Base-by-base conservation (phyloP, 2,329 filamentous ascomycete genomes). In the Coniochaeta prunicola region DNA sequence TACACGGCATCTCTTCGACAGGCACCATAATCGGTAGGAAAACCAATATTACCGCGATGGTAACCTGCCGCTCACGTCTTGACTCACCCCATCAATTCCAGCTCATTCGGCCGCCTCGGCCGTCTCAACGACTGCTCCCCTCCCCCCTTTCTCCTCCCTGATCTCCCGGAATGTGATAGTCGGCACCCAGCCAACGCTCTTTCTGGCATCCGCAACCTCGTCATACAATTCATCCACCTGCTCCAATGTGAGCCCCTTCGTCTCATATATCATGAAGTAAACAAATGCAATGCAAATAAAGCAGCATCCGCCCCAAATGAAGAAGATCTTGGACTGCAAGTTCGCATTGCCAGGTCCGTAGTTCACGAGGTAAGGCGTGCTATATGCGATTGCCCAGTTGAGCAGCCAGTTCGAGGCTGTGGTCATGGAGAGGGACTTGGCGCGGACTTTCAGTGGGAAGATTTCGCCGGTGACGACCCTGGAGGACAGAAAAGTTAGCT, bases 221-320 rank as follows among this genome's bases (percentile, higher is more conserved):
- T n/a, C 48, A 15, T 53, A 53, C 57, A 92, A 75, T 75, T 90
- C 84, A 68, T 96, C 90, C 61, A 94, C 87, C 73, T 94, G 85
- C 73, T 96, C 91, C 45, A 94, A 81, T 0, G 83, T 86, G 12
- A 92, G 80, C 24, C 89, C 89, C 79, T 94, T 94, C 60, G 91
- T 96, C 78, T 93, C 91, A 68, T 92, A 92, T 66, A 94, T 84
- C 73, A 86, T 84, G 70, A 88, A 86, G 69, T 83, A 88, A 15
- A 88, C 86, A 68, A 89, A 90, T 28, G 85, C 74, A 64, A 89
- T 87, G 70, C 84, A 86, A 60, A 85, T 64, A 69, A 87, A 84
- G 75, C 86, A 90, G 64, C 81, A 81, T 3, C 73, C 83, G 61
- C 87, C 88, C 88, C 88, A 91, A 69, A 91, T 79, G 74, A 89